A percentile compares a stretch with the other conserved stretches of the same genome.
Evolutionary conservation across 2,329 filamentous ascomycete species (phyloP).

Genomic region (Penicillium sp.): DNA sequence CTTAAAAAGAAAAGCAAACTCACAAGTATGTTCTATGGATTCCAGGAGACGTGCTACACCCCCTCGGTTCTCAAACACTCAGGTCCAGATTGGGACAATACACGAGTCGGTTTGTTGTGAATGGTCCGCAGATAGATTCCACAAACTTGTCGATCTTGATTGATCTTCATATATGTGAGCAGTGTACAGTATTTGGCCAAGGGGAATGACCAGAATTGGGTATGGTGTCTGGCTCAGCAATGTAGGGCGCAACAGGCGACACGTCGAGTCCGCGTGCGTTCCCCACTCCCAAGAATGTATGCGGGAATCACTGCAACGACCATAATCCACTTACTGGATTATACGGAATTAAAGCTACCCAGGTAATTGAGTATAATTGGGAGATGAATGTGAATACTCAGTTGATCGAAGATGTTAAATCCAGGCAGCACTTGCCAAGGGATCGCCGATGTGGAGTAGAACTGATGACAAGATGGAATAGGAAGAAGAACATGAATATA

Average conservation of each 20-base stretch:
- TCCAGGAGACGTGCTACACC: conserved; percentile 2
- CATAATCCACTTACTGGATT: neutral
- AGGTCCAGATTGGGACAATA: conserved; percentile 6
- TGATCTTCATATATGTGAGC: conserved; percentile 17
- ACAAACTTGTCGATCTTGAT: conserved; percentile 15
- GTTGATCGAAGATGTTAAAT: neutral
- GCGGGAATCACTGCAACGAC: conserved; percentile 8
- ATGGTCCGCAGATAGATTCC: conserved; percentile 15
- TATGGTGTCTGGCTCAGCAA: conserved; percentile 15
- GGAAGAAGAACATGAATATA: neutral
- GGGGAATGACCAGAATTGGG: neutral
- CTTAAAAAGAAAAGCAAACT: conserved; percentile 2
- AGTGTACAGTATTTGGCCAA: neutral
- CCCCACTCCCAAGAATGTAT: conserved; percentile 19
- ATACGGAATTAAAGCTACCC: too few species aligned
- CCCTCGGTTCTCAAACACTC: conserved; percentile 1
- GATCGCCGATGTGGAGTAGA: conserved; percentile 1
- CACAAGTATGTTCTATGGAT: conserved; percentile 19
- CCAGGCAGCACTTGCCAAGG: conserved; percentile 3
- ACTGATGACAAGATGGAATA: neutral
- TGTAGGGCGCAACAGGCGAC: conserved; percentile 18
- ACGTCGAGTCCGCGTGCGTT: conserved; percentile 4
- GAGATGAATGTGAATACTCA: neutral
- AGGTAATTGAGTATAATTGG: neutral
- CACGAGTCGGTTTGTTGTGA: conserved; percentile 16